Evolutionary conservation across 768 basidiomycete species (phyloP).

Genomic region (Lyophyllum shimeji): DNA sequence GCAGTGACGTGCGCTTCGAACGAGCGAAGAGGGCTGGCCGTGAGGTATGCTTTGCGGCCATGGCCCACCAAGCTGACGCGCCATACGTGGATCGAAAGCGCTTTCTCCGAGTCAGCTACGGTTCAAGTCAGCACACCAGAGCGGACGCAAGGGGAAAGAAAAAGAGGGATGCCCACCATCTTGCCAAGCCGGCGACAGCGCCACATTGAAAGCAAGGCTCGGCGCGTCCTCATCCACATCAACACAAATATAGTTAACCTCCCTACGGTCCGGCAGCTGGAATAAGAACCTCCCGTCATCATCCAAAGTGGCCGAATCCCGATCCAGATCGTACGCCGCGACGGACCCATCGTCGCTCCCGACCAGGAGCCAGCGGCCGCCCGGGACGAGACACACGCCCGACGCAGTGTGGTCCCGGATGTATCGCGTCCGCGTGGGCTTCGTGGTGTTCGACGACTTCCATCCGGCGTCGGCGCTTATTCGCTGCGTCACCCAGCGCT

Average conservation of each 20-base stretch:
- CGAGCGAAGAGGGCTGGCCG: not conserved
- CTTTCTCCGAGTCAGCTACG: not conserved
- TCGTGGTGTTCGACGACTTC: conserved; percentile 4
- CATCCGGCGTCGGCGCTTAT: conserved; percentile 11
- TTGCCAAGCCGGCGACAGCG: not conserved
- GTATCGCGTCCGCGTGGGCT: not conserved
- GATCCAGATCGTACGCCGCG: conserved; percentile 7
- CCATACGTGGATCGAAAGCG: conserved; percentile 5
- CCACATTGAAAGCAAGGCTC: conserved; percentile 6
- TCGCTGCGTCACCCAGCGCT: conserved; percentile 8
- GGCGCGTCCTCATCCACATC: conserved; percentile 3
- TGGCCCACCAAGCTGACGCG: not conserved
- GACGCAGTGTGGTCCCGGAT: not conserved
- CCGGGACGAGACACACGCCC: conserved; percentile 7
- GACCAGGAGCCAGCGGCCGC: conserved; percentile 9
- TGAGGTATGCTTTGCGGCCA: conserved; percentile 2
- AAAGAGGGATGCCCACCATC: not conserved
- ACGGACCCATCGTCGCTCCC: not conserved
- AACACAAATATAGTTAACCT: conserved; percentile 3
- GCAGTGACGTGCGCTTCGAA: conserved; percentile 1
- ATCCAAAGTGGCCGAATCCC: conserved; percentile 3
- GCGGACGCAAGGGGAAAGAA: not conserved
- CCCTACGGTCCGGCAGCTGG: not conserved
- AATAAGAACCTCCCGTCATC: conserved; percentile 3
- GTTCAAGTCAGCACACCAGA: not conserved